These are phyloP conservation scores for Paxillus involutus DNA, from an alignment of 768 basidiomycete species.

Conservation along the genomic window DNA sequence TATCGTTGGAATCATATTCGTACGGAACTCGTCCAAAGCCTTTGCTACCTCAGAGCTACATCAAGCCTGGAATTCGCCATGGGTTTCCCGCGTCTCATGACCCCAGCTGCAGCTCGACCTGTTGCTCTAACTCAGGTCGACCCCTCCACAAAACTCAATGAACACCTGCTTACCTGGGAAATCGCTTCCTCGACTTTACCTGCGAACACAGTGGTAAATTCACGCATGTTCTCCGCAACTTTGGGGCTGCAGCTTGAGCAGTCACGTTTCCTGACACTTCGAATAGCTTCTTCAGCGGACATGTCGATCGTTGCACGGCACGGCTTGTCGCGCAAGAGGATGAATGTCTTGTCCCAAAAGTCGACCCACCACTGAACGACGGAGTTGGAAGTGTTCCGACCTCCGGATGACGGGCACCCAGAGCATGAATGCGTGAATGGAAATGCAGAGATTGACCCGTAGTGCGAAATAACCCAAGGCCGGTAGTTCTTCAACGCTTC, in stretches of 20 bases:
- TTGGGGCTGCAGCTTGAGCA: background rate
- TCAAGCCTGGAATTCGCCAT: no score
- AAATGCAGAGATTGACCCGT: background rate
- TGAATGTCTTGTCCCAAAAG: slow-evolving; percentile 10
- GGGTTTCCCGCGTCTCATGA: no score
- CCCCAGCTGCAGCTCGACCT: background rate
- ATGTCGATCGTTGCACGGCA: slow-evolving; percentile 9
- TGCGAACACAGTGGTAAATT: slow-evolving; percentile 6
- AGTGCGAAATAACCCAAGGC: slow-evolving; percentile 16
- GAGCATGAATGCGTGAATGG: background rate
- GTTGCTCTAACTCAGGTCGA: background rate
- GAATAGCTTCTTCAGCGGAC: background rate
- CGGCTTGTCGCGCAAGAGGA: slow-evolving; percentile 18
- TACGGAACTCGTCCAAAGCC: no score
- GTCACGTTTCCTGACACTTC: background rate
- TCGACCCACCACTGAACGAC: slow-evolving; percentile 17
- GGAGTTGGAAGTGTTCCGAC: no score
- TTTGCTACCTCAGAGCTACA: no score
- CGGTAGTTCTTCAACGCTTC: background rate
- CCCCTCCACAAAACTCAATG: background rate
- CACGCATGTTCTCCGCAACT: slow-evolving; percentile 14
- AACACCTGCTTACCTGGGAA: slow-evolving; percentile 4
- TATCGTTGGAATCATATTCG: no score
- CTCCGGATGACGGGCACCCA: background rate
- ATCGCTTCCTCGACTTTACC: slow-evolving; percentile 12